These are phyloP conservation scores for Ceratobasidium sp. DNA, from an alignment of 1,284 basidiomycete genomes.

Conservation along the genomic window DNA sequence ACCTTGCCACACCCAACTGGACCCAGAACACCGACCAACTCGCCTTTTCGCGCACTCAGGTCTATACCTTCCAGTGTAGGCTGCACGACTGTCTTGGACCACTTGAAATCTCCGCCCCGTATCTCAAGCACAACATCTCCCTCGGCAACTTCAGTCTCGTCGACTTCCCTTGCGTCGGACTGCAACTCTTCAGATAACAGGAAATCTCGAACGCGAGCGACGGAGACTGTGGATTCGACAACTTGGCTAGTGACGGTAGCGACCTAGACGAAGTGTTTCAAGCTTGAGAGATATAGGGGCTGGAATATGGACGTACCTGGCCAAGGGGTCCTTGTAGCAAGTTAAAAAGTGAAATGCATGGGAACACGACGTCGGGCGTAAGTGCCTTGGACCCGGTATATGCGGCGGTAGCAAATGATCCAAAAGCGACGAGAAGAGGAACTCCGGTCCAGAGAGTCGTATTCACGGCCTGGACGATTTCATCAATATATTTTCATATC, in stretches of 20 bases:
- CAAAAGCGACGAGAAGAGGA: too few species aligned
- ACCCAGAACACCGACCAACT: slow-evolving; percentile 87
- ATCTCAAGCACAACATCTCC: slow-evolving; percentile 70
- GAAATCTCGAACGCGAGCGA: slow-evolving; percentile 83
- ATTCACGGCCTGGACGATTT: slow-evolving; percentile 46
- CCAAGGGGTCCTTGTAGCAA: too few species aligned
- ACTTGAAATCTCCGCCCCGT: slow-evolving; percentile 80
- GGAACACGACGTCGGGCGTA: too few species aligned
- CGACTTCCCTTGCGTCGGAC: slow-evolving; percentile 72
- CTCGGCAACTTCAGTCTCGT: slow-evolving; percentile 48
- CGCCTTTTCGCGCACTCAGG: slow-evolving; percentile 82
- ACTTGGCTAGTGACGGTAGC: too few species aligned
- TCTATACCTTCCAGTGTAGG: slow-evolving; percentile 84
- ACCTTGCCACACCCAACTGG: slow-evolving; percentile 95
- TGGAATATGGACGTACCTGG: too few species aligned
- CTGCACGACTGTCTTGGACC: slow-evolving; percentile 70
- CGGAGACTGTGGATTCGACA: too few species aligned
- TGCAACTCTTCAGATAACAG: slow-evolving; percentile 86
- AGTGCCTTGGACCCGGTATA: too few species aligned
- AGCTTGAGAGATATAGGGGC: too few species aligned
- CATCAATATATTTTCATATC: neutral
- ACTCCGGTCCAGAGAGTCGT: too few species aligned
- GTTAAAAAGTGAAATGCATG: too few species aligned
- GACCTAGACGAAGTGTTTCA: too few species aligned
- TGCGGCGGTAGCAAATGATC: too few species aligned